These are phyloP conservation scores for Nannochloropsis gaditana DNA, from an alignment of 108 stramenopile genomes.

Conservation along the genomic window DNA sequence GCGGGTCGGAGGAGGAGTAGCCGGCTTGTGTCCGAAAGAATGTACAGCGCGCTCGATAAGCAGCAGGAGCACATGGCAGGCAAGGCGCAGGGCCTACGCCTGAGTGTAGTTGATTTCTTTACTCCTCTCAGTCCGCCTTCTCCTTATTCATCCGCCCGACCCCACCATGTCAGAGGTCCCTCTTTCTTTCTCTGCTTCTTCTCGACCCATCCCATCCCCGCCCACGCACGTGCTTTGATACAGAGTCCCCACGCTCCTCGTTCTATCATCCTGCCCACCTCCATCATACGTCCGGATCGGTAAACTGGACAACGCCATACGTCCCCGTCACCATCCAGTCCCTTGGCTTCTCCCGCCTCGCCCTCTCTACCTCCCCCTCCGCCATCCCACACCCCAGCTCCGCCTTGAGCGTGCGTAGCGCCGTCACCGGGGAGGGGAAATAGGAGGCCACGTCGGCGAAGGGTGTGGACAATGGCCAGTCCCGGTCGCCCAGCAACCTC, in stretches of 20 bases:
- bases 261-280: no score
- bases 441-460: slow-evolving; percentile 81
- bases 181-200: no score
- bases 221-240: no score
- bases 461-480: slow-evolving; percentile 65
- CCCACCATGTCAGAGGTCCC: no score
- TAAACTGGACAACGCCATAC: slow-evolving; percentile 44
- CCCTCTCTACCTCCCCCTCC: slow-evolving; percentile 27
- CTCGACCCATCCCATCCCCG: no score
- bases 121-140: no score
- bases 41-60: no score
- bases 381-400: slow-evolving; percentile 53
- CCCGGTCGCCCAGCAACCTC: slow-evolving; percentile 76
- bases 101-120: no score
- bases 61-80: no score
- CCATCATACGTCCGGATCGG: slow-evolving; percentile 24
- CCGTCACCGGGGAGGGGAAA: slow-evolving; percentile 81
- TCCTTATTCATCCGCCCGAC: no score
- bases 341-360: slow-evolving; percentile 24
- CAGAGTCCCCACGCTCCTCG: no score
- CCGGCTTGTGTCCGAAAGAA: not conserved
- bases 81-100: no score
- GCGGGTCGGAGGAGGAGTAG: not conserved
- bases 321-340: slow-evolving; percentile 50
- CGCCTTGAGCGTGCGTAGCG: slow-evolving; percentile 85